phyloP scores from a whole-genome alignment of 192 early-diverging fungal species.

The Coemansia sp. region DNA sequence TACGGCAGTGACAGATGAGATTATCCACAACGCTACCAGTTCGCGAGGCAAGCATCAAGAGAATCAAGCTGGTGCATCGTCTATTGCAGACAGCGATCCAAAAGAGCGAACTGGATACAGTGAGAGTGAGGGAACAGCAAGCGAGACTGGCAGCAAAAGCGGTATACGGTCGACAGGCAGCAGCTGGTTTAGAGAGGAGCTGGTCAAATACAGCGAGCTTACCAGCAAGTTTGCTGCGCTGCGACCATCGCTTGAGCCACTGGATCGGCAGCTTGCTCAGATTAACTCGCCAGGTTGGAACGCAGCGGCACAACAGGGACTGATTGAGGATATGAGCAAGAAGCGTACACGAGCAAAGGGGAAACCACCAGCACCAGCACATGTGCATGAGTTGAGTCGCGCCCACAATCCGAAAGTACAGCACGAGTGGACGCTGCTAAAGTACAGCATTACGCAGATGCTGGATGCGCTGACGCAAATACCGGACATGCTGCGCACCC shows the following conservation, averaged over 20 bases:
- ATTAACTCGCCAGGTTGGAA: constrained; percentile 23
- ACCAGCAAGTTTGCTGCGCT: constrained; percentile 28
- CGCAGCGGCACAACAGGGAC: constrained; percentile 12
- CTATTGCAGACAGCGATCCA: background rate
- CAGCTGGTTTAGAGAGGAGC: constrained; percentile 13
- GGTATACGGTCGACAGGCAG: background rate
- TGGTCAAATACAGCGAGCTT: constrained; percentile 9
- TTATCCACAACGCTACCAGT: constrained; percentile 11
- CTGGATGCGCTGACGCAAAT: constrained; percentile 49
- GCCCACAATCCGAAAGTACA: constrained; percentile 46
- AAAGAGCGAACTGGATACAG: background rate
- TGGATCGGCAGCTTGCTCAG: constrained; percentile 24
- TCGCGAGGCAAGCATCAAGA: background rate
- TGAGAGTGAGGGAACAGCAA: background rate
- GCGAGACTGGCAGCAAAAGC: constrained; percentile 6
- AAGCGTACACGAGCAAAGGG: background rate
- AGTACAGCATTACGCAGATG: constrained; percentile 42
- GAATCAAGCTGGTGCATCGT: background rate
- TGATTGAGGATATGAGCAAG: constrained; percentile 5
- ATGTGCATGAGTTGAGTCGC: constrained; percentile 32
- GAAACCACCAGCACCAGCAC: constrained; percentile 16
- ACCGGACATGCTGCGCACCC: constrained; percentile 48
- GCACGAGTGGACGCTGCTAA: constrained; percentile 43
- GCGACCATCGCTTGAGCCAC: constrained; percentile 29
- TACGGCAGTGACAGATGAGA: constrained; percentile 34